Percentiles rank a stretch among this genome's conserved stretches.
phyloP scores from a whole-genome alignment of 129 eudicot species.

The Flaveria linearis region DNA sequence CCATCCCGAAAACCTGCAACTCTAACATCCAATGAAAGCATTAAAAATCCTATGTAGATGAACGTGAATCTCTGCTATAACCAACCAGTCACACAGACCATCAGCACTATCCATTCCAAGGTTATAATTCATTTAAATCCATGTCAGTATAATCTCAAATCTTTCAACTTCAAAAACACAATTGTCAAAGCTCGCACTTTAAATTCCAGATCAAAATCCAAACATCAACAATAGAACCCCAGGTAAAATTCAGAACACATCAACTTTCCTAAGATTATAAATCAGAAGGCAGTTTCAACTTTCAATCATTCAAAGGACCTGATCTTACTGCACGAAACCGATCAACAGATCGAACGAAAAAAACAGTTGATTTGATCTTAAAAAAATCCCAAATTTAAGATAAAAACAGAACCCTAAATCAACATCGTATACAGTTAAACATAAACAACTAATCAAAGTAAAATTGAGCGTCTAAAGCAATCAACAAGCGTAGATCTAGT shows the following conservation, averaged over 20 bases:
- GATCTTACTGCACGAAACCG: background rate
- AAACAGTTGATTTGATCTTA: conserved; percentile 19
- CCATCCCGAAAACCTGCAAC: background rate
- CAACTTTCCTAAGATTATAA: background rate
- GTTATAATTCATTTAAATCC: conserved; percentile 1
- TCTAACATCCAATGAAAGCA: background rate
- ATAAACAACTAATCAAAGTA: conserved; percentile 4
- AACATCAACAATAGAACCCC: too few species aligned
- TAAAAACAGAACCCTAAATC: conserved; percentile 27
- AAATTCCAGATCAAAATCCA: background rate
- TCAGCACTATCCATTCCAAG: background rate
- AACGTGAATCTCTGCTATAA: background rate
- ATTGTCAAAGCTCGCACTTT: background rate
- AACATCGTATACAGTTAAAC: background rate
- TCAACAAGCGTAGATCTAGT: conserved; percentile 30
- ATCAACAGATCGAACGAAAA: conserved; percentile 19
- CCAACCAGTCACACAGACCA: conserved; percentile 1
- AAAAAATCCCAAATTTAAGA: conserved; percentile 16
- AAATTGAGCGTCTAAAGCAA: conserved; percentile 13
- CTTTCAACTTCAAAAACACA: background rate
- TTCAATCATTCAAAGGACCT: background rate
- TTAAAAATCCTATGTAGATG: background rate
- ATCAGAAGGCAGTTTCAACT: background rate
- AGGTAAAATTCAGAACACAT: background rate
- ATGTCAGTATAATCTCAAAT: background rate